phyloP scores from a whole-genome alignment of 1,284 basidiomycete genomes.

The Puccinia polysora region DNA sequence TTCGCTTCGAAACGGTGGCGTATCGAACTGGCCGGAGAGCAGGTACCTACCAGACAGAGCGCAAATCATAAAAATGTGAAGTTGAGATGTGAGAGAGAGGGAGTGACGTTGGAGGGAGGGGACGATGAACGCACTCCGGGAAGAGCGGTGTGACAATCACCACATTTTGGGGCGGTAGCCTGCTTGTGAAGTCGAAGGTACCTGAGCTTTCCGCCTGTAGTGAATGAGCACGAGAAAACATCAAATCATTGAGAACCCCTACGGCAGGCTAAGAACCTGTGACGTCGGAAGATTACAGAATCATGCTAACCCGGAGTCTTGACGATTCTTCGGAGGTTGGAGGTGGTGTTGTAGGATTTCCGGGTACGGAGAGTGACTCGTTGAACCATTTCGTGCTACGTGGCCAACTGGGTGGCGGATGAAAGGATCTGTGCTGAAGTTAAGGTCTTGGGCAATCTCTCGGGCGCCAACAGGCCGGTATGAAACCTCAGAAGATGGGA shows the following conservation, averaged over 20 bases:
- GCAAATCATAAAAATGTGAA: not conserved
- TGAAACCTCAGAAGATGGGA: too few relatives aligned
- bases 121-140: conserved; percentile 61
- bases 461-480: not conserved
- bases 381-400: conserved; percentile 70
- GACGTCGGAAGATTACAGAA: not conserved
- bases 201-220: conserved; percentile 48
- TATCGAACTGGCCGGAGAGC: conserved; percentile 84
- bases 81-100: not conserved
- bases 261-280: too few relatives aligned
- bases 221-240: not conserved
- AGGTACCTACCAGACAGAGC: conserved; percentile 57
- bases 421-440: not conserved
- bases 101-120: not conserved
- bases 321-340: conserved; percentile 87
- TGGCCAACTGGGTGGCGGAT: conserved; percentile 14
- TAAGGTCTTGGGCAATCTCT: not conserved
- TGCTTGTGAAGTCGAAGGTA: conserved; percentile 44
- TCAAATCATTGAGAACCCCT: too few relatives aligned
- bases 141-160: conserved; percentile 81
- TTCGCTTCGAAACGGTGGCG: conserved; percentile 86
- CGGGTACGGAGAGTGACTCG: conserved; percentile 99
- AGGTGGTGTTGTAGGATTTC: conserved; percentile 97
- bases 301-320: conserved; percentile 68
- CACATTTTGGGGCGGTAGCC: conserved; percentile 54